Conservation (phyloP, 768 basidiomycete species). For the Suillus plorans region DNA sequence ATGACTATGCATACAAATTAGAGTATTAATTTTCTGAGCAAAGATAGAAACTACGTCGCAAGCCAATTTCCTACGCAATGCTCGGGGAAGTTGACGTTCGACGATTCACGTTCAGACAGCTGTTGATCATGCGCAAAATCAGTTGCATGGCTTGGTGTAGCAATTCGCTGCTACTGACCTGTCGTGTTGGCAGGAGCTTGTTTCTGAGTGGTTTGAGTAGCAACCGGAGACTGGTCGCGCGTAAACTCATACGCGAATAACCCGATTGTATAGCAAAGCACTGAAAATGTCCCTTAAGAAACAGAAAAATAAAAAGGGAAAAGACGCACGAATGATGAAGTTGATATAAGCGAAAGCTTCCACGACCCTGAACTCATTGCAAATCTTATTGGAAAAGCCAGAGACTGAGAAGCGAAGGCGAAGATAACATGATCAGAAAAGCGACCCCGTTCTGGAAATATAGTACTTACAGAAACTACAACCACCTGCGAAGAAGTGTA, state of each 20-base stretch:
- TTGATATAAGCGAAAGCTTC: conserved; percentile 36
- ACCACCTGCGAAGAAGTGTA: conserved; percentile 8
- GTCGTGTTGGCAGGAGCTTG: no score
- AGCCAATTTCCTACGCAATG: not conserved
- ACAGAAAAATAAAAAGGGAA: not conserved
- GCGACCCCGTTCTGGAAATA: not conserved
- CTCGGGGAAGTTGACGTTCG: not conserved
- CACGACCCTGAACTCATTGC: conserved; percentile 31
- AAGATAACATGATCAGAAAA: not conserved
- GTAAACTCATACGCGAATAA: conserved; percentile 22
- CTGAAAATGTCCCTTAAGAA: conserved; percentile 20
- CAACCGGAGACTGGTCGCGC: no score
- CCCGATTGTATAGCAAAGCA: conserved; percentile 28
- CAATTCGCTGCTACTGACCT: not conserved
- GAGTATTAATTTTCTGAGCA: not conserved
- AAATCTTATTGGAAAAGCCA: conserved; percentile 12
- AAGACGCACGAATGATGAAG: conserved; percentile 33
- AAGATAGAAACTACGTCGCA: not conserved
- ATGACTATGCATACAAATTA: not conserved
- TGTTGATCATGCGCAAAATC: not conserved
- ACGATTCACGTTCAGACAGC: not conserved
- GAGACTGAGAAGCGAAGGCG: conserved; percentile 11
- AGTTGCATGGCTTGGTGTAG: not conserved
- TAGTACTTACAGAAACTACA: conserved; percentile 8
- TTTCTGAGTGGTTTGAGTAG: no score